These are phyloP conservation scores for Amphirosellinia nigrospora DNA, from an alignment of 495 filamentous ascomycete genomes.

Conservation along the genomic window DNA sequence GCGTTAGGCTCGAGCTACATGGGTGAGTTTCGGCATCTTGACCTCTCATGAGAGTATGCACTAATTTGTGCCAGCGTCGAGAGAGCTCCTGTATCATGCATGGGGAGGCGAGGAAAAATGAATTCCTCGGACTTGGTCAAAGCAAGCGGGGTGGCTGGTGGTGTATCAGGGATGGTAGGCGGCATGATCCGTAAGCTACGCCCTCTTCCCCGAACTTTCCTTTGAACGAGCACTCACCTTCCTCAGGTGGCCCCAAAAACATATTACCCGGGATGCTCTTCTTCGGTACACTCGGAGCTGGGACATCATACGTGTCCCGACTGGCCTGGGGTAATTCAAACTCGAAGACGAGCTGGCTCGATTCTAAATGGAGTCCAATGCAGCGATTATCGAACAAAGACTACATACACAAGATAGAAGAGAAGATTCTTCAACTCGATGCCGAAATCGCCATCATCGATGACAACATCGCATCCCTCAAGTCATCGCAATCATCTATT, in stretches of 20 bases:
- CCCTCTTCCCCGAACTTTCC: background rate
- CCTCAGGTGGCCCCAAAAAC: slow-evolving; percentile 50
- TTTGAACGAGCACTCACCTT: slow-evolving; percentile 29
- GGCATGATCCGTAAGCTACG: slow-evolving; percentile 65
- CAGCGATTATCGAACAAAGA: slow-evolving; percentile 77
- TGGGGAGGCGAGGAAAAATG: slow-evolving; percentile 55
- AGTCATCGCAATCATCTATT: slow-evolving; percentile 29
- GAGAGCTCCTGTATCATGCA: slow-evolving; percentile 39
- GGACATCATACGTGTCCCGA: slow-evolving; percentile 28
- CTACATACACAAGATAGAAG: slow-evolving; percentile 75
- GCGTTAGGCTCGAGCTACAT: slow-evolving; percentile 76
- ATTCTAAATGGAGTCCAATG: slow-evolving; percentile 83
- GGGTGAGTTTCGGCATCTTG: slow-evolving; percentile 58
- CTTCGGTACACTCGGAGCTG: slow-evolving; percentile 33
- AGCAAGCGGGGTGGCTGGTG: slow-evolving; percentile 72
- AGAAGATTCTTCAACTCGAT: slow-evolving; percentile 78
- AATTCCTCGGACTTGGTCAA: slow-evolving; percentile 60
- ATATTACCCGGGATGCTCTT: slow-evolving; percentile 51
- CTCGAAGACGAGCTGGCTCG: slow-evolving; percentile 43
- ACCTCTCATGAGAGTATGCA: background rate
- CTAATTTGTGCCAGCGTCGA: slow-evolving; percentile 44
- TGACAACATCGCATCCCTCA: slow-evolving; percentile 74
- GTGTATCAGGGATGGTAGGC: slow-evolving; percentile 69
- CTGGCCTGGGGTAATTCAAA: slow-evolving; percentile 9
- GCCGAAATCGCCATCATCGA: slow-evolving; percentile 87